A percentile compares a stretch with the other conserved stretches of the same genome.
Conservation (phyloP, 1,139 yeast genomes). For the Hyphopichia pseudoburtonii region DNA sequence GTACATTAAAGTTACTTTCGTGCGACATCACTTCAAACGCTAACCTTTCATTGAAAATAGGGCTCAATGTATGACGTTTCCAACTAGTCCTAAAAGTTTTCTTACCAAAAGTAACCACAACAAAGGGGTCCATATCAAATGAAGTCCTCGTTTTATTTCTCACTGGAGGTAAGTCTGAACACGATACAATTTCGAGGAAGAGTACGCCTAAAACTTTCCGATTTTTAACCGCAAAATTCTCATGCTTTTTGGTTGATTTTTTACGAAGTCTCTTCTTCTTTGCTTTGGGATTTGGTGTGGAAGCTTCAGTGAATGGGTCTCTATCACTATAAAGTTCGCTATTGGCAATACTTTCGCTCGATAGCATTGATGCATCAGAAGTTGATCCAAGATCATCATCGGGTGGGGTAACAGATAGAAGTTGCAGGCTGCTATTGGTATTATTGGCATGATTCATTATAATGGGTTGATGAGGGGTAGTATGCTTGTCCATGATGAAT, state of each 20-base stretch:
- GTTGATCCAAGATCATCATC: slow-evolving; percentile 15
- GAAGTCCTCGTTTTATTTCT: slow-evolving; percentile 63
- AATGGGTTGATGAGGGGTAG: neutral
- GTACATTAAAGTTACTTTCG: slow-evolving; percentile 65
- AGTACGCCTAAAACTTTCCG: slow-evolving; percentile 66
- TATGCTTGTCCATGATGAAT: neutral
- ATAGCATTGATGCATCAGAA: slow-evolving; percentile 24
- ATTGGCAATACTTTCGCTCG: slow-evolving; percentile 13
- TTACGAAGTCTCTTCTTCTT: slow-evolving; percentile 8
- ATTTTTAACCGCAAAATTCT: slow-evolving; percentile 33
- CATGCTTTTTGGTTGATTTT: slow-evolving; percentile 7
- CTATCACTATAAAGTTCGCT: slow-evolving; percentile 6
- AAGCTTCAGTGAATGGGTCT: slow-evolving; percentile 1
- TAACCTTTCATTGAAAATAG: slow-evolving; percentile 76
- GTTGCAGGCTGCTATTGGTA: neutral
- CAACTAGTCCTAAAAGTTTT: slow-evolving; percentile 85
- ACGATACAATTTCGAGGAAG: slow-evolving; percentile 72
- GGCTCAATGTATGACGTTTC: slow-evolving; percentile 80
- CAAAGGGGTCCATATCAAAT: slow-evolving; percentile 96
- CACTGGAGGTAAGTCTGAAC: slow-evolving; percentile 69
- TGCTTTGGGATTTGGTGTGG: slow-evolving; percentile 2
- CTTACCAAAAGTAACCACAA: slow-evolving; percentile 86
- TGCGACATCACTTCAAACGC: slow-evolving; percentile 73
- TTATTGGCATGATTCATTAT: neutral
- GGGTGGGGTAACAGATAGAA: slow-evolving; percentile 1